Percentiles rank a stretch among this genome's conserved stretches.
These are phyloP conservation scores for Botryobasidium botryosum DNA, from an alignment of 768 basidiomycete species.

Conservation along the genomic window DNA sequence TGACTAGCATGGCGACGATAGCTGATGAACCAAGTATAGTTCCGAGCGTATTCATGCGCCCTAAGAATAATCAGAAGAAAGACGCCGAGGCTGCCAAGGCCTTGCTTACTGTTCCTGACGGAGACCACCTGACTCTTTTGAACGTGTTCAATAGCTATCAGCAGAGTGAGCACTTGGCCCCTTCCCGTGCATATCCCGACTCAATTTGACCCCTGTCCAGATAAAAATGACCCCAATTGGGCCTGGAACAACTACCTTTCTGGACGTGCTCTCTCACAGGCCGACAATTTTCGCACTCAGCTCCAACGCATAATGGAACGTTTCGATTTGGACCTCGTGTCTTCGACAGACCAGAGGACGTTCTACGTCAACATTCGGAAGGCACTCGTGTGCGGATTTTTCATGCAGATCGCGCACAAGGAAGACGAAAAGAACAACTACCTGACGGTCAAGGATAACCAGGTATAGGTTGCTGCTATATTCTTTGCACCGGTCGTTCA, in stretches of 20 bases:
- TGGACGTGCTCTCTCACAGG: slow-evolving; percentile 21
- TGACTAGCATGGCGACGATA: neutral
- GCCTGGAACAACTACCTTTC: slow-evolving; percentile 25
- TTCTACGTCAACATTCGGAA: slow-evolving; percentile 25
- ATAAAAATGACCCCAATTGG: slow-evolving; percentile 23
- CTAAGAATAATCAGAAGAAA: slow-evolving; percentile 18
- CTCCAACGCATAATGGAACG: slow-evolving; percentile 23
- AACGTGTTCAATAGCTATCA: slow-evolving; percentile 27
- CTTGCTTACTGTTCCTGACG: slow-evolving; percentile 23
- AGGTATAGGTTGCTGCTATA: slow-evolving; percentile 28
- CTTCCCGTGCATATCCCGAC: too few species aligned
- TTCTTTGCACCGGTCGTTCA: too few species aligned
- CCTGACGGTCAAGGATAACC: slow-evolving; percentile 85
- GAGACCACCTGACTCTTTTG: slow-evolving; percentile 26
- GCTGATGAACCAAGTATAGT: slow-evolving; percentile 10
- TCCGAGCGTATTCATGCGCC: slow-evolving; percentile 24
- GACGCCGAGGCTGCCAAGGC: slow-evolving; percentile 25
- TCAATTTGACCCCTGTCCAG: slow-evolving; percentile 5
- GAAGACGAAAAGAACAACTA: slow-evolving; percentile 81
- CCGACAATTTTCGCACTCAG: slow-evolving; percentile 25
- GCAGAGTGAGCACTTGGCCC: slow-evolving; percentile 12
- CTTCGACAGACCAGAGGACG: slow-evolving; percentile 22
- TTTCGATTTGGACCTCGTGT: slow-evolving; percentile 21
- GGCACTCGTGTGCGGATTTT: slow-evolving; percentile 24
- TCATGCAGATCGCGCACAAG: slow-evolving; percentile 26